phyloP scores from a whole-genome alignment of 2,329 filamentous ascomycete species.

The Penicillium glabrum region DNA sequence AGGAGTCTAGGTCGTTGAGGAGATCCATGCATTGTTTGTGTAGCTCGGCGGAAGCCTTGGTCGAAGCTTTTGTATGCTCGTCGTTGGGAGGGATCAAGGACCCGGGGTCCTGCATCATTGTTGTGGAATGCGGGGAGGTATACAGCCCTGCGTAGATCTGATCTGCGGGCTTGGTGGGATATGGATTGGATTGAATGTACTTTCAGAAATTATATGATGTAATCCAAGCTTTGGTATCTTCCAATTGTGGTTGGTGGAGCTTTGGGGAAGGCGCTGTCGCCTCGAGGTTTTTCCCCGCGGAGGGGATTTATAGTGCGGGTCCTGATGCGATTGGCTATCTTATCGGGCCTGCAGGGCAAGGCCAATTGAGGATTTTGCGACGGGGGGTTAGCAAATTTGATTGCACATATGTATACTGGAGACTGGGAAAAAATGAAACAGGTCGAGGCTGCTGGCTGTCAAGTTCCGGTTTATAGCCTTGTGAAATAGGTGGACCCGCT shows the following conservation, averaged over 20 bases:
- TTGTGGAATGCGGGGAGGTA: background rate
- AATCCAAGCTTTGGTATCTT: background rate
- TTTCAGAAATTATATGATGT: background rate
- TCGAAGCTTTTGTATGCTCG: slow-evolving; percentile 8
- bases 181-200: background rate
- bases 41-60: slow-evolving; percentile 31
- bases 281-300: background rate
- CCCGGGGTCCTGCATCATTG: slow-evolving; percentile 4
- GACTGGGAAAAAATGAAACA: background rate
- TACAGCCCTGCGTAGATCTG: background rate
- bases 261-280: background rate
- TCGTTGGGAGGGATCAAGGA: background rate
- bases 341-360: background rate
- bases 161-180: background rate
- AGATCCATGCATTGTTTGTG: slow-evolving; percentile 41
- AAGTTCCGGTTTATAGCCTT: background rate
- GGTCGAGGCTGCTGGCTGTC: background rate
- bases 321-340: slow-evolving; percentile 1
- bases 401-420: background rate
- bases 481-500: background rate
- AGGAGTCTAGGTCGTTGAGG: slow-evolving; percentile 47
- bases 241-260: background rate
- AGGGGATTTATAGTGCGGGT: background rate
- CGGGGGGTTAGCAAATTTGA: background rate
- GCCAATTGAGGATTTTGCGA: background rate